phyloP scores from a whole-genome alignment of 139 green algal species.

The Chlorella vulgaris region DNA sequence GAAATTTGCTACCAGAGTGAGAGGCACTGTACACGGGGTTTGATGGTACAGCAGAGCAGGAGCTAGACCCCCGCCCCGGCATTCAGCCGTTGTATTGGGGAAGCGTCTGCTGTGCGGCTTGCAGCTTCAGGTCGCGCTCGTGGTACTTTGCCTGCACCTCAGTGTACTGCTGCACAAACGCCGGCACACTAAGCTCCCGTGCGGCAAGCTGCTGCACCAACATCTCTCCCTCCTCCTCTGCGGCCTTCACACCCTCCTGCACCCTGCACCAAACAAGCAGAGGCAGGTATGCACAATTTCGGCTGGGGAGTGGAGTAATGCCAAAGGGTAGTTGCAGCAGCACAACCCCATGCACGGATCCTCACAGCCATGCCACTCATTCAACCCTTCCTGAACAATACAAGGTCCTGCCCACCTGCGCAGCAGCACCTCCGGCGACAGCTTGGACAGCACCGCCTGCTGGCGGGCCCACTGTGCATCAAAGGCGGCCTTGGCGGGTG shows the following conservation, averaged over 20 bases:
- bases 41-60: too few relatives aligned
- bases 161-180: constrained; percentile 62
- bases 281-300: not conserved
- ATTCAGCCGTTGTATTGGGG: not conserved
- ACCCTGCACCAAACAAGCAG: constrained; percentile 1
- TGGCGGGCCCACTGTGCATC: constrained; percentile 58
- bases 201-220: constrained; percentile 43
- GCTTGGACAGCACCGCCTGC: constrained; percentile 47
- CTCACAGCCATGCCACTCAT: too few relatives aligned
- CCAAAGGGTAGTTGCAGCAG: not conserved
- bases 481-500: constrained; percentile 51
- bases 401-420: not conserved
- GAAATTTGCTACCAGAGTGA: too few relatives aligned
- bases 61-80: too few relatives aligned
- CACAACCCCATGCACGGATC: too few relatives aligned
- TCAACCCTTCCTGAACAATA: too few relatives aligned
- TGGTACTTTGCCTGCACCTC: constrained; percentile 54
- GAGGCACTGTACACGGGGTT: too few relatives aligned
- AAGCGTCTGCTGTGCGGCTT: constrained; percentile 60
- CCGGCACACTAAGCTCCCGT: constrained; percentile 46
- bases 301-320: not conserved
- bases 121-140: constrained; percentile 61
- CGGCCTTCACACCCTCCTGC: constrained; percentile 1
- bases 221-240: constrained; percentile 44
- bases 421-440: constrained; percentile 50